phyloP scores from a whole-genome alignment of 495 filamentous ascomycete species.

The Aspergillus affinis region DNA sequence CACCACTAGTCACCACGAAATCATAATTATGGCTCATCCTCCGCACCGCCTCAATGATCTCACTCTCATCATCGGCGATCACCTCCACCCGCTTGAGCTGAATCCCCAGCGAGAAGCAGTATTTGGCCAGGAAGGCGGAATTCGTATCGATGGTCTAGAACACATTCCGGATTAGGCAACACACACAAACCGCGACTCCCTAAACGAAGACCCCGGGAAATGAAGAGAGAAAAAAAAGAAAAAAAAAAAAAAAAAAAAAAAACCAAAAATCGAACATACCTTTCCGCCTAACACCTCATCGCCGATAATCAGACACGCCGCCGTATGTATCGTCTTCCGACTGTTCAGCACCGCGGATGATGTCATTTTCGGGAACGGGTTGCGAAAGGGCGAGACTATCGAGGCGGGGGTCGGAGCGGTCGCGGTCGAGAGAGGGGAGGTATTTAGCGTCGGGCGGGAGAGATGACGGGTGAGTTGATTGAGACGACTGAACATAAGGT shows the following conservation, averaged over 20 bases:
- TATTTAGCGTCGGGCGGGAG: slow-evolving; percentile 57
- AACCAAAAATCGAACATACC: slow-evolving; percentile 42
- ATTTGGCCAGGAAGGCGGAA: slow-evolving; percentile 86
- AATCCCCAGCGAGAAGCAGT: slow-evolving; percentile 89
- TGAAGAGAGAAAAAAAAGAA: too few relatives aligned
- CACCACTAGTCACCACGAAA: slow-evolving; percentile 91
- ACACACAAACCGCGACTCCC: too few relatives aligned
- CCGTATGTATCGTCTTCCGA: slow-evolving; percentile 74
- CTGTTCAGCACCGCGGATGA: slow-evolving; percentile 48
- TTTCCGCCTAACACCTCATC: slow-evolving; percentile 98
- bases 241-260: not conserved
- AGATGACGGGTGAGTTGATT: slow-evolving; percentile 73
- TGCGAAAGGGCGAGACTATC: slow-evolving; percentile 27
- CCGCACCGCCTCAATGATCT: slow-evolving; percentile 83
- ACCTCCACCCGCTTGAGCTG: slow-evolving; percentile 86
- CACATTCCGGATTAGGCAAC: not conserved
- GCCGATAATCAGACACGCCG: slow-evolving; percentile 92
- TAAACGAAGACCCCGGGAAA: too few relatives aligned
- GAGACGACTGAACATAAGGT: slow-evolving; percentile 71
- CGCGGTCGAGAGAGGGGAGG: slow-evolving; percentile 23
- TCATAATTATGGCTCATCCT: slow-evolving; percentile 88
- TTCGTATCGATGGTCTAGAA: slow-evolving; percentile 83
- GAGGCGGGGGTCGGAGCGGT: slow-evolving; percentile 45
- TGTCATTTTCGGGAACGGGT: slow-evolving; percentile 50
- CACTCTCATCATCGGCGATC: slow-evolving; percentile 83